Evolutionary conservation across 208 protist species (phyloP).

Genomic region (Leishmania lainsoni): DNA sequence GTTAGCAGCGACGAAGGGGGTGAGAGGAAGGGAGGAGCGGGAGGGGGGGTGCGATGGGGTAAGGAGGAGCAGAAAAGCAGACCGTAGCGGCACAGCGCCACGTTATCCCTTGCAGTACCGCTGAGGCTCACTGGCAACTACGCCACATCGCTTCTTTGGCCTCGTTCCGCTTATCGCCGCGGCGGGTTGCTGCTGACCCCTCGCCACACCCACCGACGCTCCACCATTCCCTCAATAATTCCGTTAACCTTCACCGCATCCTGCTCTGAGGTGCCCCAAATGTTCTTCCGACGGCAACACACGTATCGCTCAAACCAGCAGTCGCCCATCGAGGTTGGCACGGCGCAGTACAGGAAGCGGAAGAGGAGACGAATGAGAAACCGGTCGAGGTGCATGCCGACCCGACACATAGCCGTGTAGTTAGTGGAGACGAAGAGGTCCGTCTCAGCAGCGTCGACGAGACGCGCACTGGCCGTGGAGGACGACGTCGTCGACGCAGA

Average conservation of each 20-base stretch:
- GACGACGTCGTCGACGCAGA: background rate
- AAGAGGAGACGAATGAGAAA: conserved; percentile 42
- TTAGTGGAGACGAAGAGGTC: conserved; percentile 79
- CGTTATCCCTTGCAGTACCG: background rate
- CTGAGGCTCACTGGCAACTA: background rate
- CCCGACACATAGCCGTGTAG: conserved; percentile 71
- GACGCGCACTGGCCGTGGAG: conserved; percentile 8
- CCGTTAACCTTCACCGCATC: conserved; percentile 53
- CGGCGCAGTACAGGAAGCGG: conserved; percentile 41
- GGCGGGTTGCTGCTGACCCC: background rate
- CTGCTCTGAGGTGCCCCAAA: conserved; percentile 84
- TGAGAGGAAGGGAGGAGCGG: background rate
- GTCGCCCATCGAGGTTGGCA: conserved; percentile 56
- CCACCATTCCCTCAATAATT: conserved; percentile 74
- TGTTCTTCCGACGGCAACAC: conserved; percentile 38
- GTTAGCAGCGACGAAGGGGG: background rate
- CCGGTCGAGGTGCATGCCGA: conserved; percentile 85
- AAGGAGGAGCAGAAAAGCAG: background rate
- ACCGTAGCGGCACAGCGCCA: background rate
- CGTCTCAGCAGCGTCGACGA: conserved; percentile 34
- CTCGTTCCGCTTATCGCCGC: background rate
- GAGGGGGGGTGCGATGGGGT: background rate
- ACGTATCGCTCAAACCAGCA: conserved; percentile 62
- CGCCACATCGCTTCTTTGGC: background rate
- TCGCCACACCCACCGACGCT: conserved; percentile 74